Percentiles rank a stretch among this genome's conserved stretches.
These are phyloP conservation scores for Aspergillus terreus DNA, from an alignment of 2,329 filamentous ascomycete genomes.

Conservation along the genomic window DNA sequence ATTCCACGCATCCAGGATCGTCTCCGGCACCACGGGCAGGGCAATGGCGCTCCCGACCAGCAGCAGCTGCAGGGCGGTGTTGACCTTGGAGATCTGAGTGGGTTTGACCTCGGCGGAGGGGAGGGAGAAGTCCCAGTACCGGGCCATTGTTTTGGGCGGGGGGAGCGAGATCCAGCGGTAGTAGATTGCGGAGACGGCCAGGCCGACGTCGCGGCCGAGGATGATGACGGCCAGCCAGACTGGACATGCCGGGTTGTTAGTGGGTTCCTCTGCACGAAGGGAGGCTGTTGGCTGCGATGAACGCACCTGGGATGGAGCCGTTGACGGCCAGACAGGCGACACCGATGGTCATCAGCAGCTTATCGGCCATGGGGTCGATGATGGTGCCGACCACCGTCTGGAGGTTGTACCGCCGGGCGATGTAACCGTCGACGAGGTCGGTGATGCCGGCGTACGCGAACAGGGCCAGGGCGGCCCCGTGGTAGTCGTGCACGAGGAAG, in stretches of 20 bases:
- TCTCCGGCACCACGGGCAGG: slow-evolving; percentile 65
- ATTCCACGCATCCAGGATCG: slow-evolving; percentile 52
- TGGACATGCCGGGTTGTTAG: slow-evolving; percentile 28
- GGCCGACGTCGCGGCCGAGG: slow-evolving; percentile 77
- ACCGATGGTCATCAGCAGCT: slow-evolving; percentile 88
- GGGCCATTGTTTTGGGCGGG: slow-evolving; percentile 81
- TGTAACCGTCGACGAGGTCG: slow-evolving; percentile 89
- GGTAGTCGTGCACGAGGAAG: slow-evolving; percentile 77
- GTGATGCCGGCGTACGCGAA: slow-evolving; percentile 90
- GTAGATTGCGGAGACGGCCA: slow-evolving; percentile 85
- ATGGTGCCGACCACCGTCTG: slow-evolving; percentile 93
- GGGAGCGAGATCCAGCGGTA: slow-evolving; percentile 94
- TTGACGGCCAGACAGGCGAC: slow-evolving; percentile 82
- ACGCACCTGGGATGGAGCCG: slow-evolving; percentile 71
- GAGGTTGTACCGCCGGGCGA: slow-evolving; percentile 80
- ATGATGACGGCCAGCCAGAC: slow-evolving; percentile 89
- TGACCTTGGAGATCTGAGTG: slow-evolving; percentile 58
- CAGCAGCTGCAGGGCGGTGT: slow-evolving; percentile 85
- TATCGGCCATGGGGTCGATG: slow-evolving; percentile 96
- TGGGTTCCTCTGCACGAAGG: not conserved
- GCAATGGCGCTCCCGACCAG: slow-evolving; percentile 82
- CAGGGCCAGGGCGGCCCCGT: slow-evolving; percentile 74
- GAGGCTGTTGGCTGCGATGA: not conserved
- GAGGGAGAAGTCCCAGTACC: slow-evolving; percentile 97
- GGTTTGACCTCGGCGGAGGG: slow-evolving; percentile 50